These are phyloP conservation scores for Coemansia brasiliensis DNA, from an alignment of 192 early-diverging fungal genomes.

Conservation along the genomic window DNA sequence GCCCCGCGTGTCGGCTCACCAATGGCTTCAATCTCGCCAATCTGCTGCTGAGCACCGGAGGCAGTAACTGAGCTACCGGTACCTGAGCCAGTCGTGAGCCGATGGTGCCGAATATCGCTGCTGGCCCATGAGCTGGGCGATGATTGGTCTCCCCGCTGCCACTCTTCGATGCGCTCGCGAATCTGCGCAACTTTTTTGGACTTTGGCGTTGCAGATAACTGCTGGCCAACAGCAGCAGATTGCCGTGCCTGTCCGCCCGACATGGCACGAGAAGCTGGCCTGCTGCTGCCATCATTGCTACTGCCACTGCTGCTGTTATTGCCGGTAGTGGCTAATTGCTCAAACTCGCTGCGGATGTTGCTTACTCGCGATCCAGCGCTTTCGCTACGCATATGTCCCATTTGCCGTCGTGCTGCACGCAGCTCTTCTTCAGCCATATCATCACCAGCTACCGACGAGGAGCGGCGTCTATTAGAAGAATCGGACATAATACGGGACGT, in stretches of 20 bases:
- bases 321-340: slow-evolving; percentile 26
- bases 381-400: slow-evolving; percentile 33
- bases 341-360: slow-evolving; percentile 47
- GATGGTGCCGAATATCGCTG: not conserved
- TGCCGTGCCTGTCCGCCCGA: not conserved
- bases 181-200: slow-evolving; percentile 46
- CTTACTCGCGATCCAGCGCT: slow-evolving; percentile 48
- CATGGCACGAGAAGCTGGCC: not conserved
- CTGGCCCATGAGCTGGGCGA: not conserved
- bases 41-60: slow-evolving; percentile 24
- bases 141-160: slow-evolving; percentile 23
- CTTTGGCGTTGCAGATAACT: slow-evolving; percentile 18
- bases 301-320: not conserved
- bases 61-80: slow-evolving; percentile 35
- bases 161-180: slow-evolving; percentile 50
- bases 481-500: slow-evolving; percentile 14
- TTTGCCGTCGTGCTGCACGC: slow-evolving; percentile 6
- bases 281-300: slow-evolving; percentile 2
- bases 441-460: slow-evolving; percentile 14
- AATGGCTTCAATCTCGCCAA: slow-evolving; percentile 43
- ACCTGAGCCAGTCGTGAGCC: slow-evolving; percentile 9
- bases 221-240: not conserved
- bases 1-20: not conserved
- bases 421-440: not conserved
- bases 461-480: slow-evolving; percentile 14